phyloP scores from a whole-genome alignment of 805 yeast species.

The Yarrowia bubula region DNA sequence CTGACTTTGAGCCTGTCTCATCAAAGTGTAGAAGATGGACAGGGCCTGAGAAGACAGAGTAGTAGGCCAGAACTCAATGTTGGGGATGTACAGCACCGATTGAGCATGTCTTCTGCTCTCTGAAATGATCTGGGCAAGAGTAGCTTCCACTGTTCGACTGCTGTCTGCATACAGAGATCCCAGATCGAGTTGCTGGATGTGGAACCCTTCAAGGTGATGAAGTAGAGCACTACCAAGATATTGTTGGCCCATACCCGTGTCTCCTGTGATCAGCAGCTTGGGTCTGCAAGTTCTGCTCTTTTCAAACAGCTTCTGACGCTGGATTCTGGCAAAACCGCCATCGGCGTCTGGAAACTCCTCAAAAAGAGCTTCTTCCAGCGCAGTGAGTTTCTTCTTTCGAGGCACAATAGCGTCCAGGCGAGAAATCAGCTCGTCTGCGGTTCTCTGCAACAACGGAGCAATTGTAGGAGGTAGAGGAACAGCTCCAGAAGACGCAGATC shows the following conservation, averaged over 20 bases:
- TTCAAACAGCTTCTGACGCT: constrained; percentile 49
- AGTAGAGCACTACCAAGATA: constrained; percentile 80
- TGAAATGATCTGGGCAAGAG: constrained; percentile 74
- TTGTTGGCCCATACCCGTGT: constrained; percentile 79
- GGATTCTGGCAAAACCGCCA: constrained; percentile 68
- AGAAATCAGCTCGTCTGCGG: constrained; percentile 43
- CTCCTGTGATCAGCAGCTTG: constrained; percentile 69
- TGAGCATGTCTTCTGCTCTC: constrained; percentile 92
- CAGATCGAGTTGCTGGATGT: constrained; percentile 81
- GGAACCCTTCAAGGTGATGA: constrained; percentile 82
- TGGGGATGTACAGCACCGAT: constrained; percentile 78
- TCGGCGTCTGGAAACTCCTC: constrained; percentile 59
- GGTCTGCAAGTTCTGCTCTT: constrained; percentile 78
- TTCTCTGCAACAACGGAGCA: constrained; percentile 58
- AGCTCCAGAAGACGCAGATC: constrained; percentile 71
- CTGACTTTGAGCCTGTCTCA: constrained; percentile 63
- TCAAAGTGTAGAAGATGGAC: constrained; percentile 66
- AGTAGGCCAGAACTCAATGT: constrained; percentile 70
- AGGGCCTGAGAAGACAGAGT: constrained; percentile 68
- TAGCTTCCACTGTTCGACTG: constrained; percentile 76
- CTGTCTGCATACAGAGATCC: constrained; percentile 75
- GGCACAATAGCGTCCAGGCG: constrained; percentile 65
- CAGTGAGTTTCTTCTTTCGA: constrained; percentile 49
- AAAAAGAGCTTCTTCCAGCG: constrained; percentile 68
- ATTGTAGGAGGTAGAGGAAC: constrained; percentile 77